Evolutionary conservation across 164 flowering plant genomes (phyloP).

Genomic region (Stephania cephalantha): DNA sequence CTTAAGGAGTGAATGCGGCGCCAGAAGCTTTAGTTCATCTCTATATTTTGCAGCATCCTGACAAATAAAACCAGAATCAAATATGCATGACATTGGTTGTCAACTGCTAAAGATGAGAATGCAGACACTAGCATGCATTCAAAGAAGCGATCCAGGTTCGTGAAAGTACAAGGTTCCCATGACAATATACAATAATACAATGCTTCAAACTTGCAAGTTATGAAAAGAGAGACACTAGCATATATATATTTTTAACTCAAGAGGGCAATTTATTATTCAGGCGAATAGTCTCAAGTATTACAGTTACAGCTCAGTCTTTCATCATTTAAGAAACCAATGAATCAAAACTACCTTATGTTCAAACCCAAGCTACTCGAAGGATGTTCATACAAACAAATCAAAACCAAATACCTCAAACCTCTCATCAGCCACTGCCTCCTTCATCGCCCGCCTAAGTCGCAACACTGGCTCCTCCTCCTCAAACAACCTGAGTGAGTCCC

Average conservation of each 20-base stretch:
- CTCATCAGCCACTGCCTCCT: conserved; percentile 65
- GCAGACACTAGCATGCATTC: neutral
- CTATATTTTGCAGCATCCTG: conserved; percentile 84
- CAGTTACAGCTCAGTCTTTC: no score
- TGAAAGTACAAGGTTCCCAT: no score
- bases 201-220: no score
- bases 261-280: no score
- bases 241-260: no score
- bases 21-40: conserved; percentile 64
- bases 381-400: neutral
- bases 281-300: no score
- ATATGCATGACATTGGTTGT: neutral
- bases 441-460: conserved; percentile 57
- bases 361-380: no score
- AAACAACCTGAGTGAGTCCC: conserved; percentile 73
- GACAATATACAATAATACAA: no score
- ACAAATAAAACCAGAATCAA: conserved; percentile 1
- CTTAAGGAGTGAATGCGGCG: conserved; percentile 65
- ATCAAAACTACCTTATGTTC: no score
- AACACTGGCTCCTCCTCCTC: conserved; percentile 86
- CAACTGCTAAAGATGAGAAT: conserved; percentile 1
- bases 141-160: neutral
- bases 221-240: no score
- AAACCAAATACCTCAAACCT: conserved; percentile 65
- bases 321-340: no score